Conservation (phyloP, 2,329 filamentous ascomycete species). For the Aspergillus novofumigatus region DNA sequence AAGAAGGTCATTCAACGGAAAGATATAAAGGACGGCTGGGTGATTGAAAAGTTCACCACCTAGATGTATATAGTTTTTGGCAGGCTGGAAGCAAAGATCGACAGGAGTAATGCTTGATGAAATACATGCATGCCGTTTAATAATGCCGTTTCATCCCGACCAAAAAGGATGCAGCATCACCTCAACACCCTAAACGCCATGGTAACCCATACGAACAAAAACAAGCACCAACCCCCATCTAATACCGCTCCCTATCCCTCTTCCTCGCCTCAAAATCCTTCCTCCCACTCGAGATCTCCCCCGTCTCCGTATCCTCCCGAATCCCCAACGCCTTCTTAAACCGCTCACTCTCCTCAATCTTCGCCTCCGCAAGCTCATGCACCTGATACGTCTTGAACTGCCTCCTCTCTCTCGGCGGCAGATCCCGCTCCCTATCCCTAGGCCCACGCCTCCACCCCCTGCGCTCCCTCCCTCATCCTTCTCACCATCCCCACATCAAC, state of each 20-base stretch:
- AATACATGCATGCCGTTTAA: not conserved
- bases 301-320: slow-evolving; percentile 77
- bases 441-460: slow-evolving; percentile 2
- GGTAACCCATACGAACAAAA: slow-evolving; percentile 1
- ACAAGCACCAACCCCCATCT: slow-evolving; percentile 1
- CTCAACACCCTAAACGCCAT: slow-evolving; percentile 3
- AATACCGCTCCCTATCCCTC: not conserved
- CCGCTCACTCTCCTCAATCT: slow-evolving; percentile 91
- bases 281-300: slow-evolving; percentile 51
- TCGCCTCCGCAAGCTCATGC: slow-evolving; percentile 91
- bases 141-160: not conserved
- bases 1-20: slow-evolving; percentile 78
- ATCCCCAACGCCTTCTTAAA: slow-evolving; percentile 84
- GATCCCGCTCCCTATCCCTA: slow-evolving; percentile 23
- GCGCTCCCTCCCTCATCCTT: slow-evolving; percentile 12
- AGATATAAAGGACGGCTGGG: slow-evolving; percentile 69
- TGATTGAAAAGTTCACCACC: slow-evolving; percentile 54
- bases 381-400: slow-evolving; percentile 88
- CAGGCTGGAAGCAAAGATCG: not conserved
- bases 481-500: slow-evolving; percentile 7
- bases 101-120: not conserved
- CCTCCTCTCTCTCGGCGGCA: slow-evolving; percentile 28
- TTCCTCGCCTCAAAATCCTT: slow-evolving; percentile 4
- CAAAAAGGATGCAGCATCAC: not conserved
- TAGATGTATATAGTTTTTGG: slow-evolving; percentile 17